Base-by-base conservation (phyloP, 1,139 yeast species). In the Pichia sp. region DNA sequence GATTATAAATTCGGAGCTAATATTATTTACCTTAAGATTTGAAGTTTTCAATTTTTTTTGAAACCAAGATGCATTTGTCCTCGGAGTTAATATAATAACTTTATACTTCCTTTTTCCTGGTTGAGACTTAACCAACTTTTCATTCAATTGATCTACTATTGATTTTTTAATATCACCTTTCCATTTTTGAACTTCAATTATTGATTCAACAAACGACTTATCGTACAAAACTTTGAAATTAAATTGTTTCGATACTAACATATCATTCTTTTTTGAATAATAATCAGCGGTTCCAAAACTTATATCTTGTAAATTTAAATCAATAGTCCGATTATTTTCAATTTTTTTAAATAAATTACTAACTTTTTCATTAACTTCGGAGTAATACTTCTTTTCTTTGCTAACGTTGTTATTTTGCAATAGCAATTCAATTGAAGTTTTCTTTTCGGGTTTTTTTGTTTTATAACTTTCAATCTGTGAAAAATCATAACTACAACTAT, bases 61-160 rank as follows among this genome's bases (percentile, higher is more conserved):
- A 22, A 53, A 28, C 56, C 56, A 53, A 19, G 54, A 44, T 36
- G 56, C 56, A 10, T 50, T 47, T 10, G 28, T 19, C 45, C 56
- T 46, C 3, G 56, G 56, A 13, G 54, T 51, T 18, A 53, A 39
- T 6, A 51, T 51, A 5, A 51, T 31, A 8, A 51, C 52, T 31
- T 50, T 50, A n/a, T 42, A 34, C 22, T 46, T 50, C 22, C 47
- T 29, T 27, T 34, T 13, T 4, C 49, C 48, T 3, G 11, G 33
- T 48, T 50, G 53, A 5, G 31, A 44, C 5, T 48, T 16, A 5
- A 44, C 18, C 5, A 48, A 29, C 31, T 29, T 33, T 3, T 28
- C n/a, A 8, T 16, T 31, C 10, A 50, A 39, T 6, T 25, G 18
- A 16, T 7, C 9, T 11, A 48, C 25, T 9, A 44, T 18, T 7